Percentiles rank a stretch among this genome's conserved stretches.
phyloP scores from a whole-genome alignment of 164 flowering plant species.

The Kingdonia uniflora region DNA sequence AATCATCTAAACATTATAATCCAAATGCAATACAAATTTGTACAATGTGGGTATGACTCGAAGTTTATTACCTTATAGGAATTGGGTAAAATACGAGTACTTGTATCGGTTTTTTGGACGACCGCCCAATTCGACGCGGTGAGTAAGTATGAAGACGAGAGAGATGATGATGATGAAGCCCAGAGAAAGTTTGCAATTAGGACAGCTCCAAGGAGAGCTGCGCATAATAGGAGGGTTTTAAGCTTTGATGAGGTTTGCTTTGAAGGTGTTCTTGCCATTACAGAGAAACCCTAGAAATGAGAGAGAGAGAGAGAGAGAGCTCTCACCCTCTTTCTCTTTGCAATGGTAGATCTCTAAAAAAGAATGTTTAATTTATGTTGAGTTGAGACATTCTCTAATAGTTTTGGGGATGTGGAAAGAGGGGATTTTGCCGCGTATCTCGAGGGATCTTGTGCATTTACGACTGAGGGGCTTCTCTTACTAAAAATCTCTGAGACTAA shows the following conservation, averaged over 20 bases:
- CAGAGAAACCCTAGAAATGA: conserved; percentile 9
- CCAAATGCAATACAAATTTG: conserved; percentile 1
- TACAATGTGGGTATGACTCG: neutral
- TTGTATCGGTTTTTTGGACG: conserved; percentile 5
- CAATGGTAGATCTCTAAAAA: no score
- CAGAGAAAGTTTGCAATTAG: conserved; percentile 33
- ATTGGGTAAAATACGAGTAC: conserved; percentile 6
- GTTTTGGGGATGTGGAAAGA: no score
- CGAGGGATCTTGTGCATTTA: no score
- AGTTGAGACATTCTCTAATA: no score
- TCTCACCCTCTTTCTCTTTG: neutral
- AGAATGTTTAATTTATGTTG: no score
- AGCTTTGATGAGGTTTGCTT: conserved; percentile 17
- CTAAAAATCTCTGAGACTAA: no score
- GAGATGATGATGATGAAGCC: conserved; percentile 45
- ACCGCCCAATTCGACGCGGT: conserved; percentile 20
- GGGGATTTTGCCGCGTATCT: no score
- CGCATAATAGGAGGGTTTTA: conserved; percentile 12
- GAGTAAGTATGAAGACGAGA: conserved; percentile 17
- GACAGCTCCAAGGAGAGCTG: conserved; percentile 30
- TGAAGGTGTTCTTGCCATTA: conserved; percentile 18
- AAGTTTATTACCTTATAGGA: conserved; percentile 7
- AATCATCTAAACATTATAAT: neutral
- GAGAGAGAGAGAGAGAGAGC: neutral
- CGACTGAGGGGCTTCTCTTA: no score